Conservation (phyloP, 352 stramenopile species). For the Phytophthora sojae region DNA sequence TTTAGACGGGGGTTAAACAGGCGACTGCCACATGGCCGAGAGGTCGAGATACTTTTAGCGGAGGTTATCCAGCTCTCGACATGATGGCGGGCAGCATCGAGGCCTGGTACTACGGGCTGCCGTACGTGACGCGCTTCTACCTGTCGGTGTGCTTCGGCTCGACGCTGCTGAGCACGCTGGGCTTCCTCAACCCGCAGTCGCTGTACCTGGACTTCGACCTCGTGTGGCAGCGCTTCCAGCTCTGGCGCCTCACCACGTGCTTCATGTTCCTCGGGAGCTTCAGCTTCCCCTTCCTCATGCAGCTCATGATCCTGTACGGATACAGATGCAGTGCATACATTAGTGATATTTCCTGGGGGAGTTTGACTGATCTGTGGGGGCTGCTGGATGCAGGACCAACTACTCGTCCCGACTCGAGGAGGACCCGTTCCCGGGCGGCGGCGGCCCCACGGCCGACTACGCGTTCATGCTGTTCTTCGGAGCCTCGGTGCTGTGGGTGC, state of each 20-base stretch:
- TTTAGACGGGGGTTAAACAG: neutral
- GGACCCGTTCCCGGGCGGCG: conserved; percentile 85
- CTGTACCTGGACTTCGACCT: conserved; percentile 90
- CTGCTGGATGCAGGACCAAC: conserved; percentile 57
- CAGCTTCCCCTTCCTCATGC: conserved; percentile 91
- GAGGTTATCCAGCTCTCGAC: neutral
- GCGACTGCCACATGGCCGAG: conserved; percentile 13
- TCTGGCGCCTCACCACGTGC: conserved; percentile 89
- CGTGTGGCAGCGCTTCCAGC: conserved; percentile 87
- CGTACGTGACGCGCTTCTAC: conserved; percentile 89
- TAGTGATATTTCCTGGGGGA: no score
- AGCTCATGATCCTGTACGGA: conserved; percentile 90
- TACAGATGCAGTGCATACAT: no score
- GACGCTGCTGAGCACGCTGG: conserved; percentile 80
- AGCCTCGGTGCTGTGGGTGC: conserved; percentile 76
- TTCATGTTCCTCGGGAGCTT: conserved; percentile 92
- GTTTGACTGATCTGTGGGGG: neutral
- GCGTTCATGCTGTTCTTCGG: conserved; percentile 92
- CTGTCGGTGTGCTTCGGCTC: conserved; percentile 86
- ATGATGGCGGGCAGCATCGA: conserved; percentile 81
- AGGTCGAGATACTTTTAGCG: neutral
- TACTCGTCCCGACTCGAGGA: conserved; percentile 87
- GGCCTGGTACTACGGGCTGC: conserved; percentile 86
- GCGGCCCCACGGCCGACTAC: conserved; percentile 86
- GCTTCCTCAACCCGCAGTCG: conserved; percentile 81